phyloP scores from a whole-genome alignment of 2,329 filamentous ascomycete species.

The Epichloe sylvatica region DNA sequence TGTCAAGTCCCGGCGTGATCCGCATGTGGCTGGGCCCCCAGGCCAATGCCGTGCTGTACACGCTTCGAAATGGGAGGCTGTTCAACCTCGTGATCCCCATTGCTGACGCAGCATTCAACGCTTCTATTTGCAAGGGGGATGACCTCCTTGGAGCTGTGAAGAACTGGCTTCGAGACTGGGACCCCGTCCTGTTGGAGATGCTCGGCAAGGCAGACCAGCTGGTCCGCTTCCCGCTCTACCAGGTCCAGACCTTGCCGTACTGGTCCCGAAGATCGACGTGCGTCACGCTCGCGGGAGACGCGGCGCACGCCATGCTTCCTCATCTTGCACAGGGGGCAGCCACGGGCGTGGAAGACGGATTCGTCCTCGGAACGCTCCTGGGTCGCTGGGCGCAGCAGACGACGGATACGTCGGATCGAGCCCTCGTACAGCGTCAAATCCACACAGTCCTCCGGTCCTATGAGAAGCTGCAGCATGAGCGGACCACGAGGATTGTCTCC shows the following conservation, averaged over 20 bases:
- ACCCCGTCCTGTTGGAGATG: slow-evolving; percentile 5
- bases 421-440: not conserved
- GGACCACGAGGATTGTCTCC: slow-evolving; percentile 3
- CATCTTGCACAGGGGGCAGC: slow-evolving; percentile 16
- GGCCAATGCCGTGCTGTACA: slow-evolving; percentile 5
- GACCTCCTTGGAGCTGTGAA: not conserved
- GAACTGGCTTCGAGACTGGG: slow-evolving; percentile 2
- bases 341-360: slow-evolving; percentile 14
- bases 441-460: slow-evolving; percentile 3
- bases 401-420: not conserved
- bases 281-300: slow-evolving; percentile 9
- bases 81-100: slow-evolving; percentile 6
- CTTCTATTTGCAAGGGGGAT: not conserved
- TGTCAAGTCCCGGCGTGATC: not conserved
- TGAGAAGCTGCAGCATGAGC: slow-evolving; percentile 3
- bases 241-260: slow-evolving; percentile 2
- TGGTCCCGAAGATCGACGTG: slow-evolving; percentile 3
- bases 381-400: slow-evolving; percentile 1
- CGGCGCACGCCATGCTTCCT: slow-evolving; percentile 11
- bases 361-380: slow-evolving; percentile 16
- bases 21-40: slow-evolving; percentile 5
- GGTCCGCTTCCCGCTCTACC: slow-evolving; percentile 5
- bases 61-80: slow-evolving; percentile 1
- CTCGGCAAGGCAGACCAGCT: slow-evolving; percentile 3
- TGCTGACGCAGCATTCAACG: slow-evolving; percentile 3